Conservation (phyloP, 1,284 basidiomycete species). For the Xanthoconium separans region DNA sequence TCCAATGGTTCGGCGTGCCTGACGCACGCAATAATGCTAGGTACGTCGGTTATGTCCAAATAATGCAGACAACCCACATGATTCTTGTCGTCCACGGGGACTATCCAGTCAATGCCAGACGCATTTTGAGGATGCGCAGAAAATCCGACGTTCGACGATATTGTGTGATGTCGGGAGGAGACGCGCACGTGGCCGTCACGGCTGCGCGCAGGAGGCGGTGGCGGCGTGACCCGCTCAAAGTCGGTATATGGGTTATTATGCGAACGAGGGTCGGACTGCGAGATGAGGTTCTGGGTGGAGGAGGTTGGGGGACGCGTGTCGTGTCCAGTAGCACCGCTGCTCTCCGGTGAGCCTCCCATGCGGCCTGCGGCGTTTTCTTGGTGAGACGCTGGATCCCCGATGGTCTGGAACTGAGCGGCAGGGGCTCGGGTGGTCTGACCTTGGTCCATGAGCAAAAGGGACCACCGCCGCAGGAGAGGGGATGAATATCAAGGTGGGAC, state of each 20-base stretch:
- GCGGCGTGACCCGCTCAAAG: constrained; percentile 8
- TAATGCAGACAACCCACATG: constrained; percentile 9
- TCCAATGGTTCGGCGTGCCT: constrained; percentile 35
- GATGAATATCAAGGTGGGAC: background rate
- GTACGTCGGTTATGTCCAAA: background rate
- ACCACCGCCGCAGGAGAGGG: background rate
- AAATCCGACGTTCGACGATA: background rate
- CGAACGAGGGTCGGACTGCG: constrained; percentile 5
- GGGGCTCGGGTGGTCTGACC: background rate
- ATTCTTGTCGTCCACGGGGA: constrained; percentile 25
- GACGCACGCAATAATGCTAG: background rate
- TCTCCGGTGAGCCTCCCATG: background rate
- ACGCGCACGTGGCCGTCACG: constrained; percentile 17
- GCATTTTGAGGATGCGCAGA: background rate
- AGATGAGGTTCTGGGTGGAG: constrained; percentile 10
- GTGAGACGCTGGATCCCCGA: background rate
- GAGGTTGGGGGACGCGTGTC: constrained; percentile 5
- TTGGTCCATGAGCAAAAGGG: constrained; percentile 16
- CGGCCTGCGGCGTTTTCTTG: constrained; percentile 2
- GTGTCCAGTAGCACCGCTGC: background rate
- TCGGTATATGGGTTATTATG: constrained; percentile 9
- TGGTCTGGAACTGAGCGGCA: background rate
- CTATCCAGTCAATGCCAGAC: constrained; percentile 29
- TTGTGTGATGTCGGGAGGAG: constrained; percentile 7
- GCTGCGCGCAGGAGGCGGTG: constrained; percentile 1